Evolutionary conservation across 805 yeast genomes (phyloP).

Genomic region (Pichia scutulata): DNA sequence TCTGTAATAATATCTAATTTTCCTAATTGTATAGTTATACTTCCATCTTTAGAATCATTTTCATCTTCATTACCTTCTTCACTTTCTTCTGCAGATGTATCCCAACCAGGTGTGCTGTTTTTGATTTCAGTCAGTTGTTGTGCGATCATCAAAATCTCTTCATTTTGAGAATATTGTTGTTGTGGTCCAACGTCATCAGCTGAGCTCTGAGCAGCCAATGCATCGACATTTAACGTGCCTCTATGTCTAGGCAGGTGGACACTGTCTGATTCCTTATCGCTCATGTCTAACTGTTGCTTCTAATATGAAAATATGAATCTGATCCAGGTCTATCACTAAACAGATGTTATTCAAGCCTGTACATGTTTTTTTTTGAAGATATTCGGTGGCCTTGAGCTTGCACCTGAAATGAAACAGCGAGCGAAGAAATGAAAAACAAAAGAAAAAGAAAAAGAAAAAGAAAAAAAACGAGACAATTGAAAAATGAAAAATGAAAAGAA

Average conservation of each 20-base stretch:
- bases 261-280: neutral
- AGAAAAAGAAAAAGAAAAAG: too few species aligned
- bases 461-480: neutral
- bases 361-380: neutral
- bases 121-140: neutral
- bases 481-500: too few species aligned
- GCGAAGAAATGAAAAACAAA: too few species aligned
- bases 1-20: neutral
- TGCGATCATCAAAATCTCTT: neutral
- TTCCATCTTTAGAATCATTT: neutral
- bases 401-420: neutral
- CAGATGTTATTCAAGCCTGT: too few species aligned
- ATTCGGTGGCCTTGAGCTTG: neutral
- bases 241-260: conserved; percentile 21
- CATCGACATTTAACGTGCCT: conserved; percentile 25
- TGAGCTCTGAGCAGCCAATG: conserved; percentile 12
- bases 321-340: too few species aligned
- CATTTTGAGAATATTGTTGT: neutral
- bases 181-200: neutral
- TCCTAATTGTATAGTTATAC: neutral
- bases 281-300: neutral
- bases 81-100: conserved; percentile 7
- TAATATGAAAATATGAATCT: too few species aligned
- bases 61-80: neutral
- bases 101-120: conserved; percentile 9